Evolutionary conservation across 2,329 filamentous ascomycete species (phyloP).

Genomic region (Cladorrhinum sp.): DNA sequence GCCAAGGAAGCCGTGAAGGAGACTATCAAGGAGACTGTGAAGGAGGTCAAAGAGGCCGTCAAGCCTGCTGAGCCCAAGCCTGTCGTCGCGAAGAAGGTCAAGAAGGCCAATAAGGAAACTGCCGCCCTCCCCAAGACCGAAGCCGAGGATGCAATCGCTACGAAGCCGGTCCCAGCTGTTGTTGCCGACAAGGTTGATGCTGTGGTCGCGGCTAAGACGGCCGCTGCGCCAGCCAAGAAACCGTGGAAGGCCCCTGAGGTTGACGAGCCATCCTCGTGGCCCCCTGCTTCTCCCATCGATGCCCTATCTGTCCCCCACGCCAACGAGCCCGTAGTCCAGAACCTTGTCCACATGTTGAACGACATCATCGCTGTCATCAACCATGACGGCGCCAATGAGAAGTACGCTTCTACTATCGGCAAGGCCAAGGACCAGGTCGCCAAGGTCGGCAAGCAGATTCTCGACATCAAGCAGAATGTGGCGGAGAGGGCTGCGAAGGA

Average conservation of each 20-base stretch:
- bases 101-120: conserved; percentile 26
- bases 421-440: conserved; percentile 83
- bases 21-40: conserved; percentile 15
- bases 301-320: conserved; percentile 72
- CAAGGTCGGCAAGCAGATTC: conserved; percentile 76
- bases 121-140: conserved; percentile 33
- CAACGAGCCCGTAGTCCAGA: conserved; percentile 83
- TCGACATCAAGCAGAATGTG: conserved; percentile 65
- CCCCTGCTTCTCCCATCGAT: conserved; percentile 69
- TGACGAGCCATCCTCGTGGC: conserved; percentile 62
- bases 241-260: conserved; percentile 57
- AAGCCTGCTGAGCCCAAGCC: conserved; percentile 27
- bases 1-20: conserved; percentile 22
- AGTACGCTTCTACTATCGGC: conserved; percentile 72
- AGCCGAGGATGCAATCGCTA: conserved; percentile 25
- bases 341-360: conserved; percentile 92
- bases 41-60: conserved; percentile 28
- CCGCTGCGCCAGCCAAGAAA: conserved; percentile 28
- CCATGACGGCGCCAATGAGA: conserved; percentile 72
- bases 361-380: conserved; percentile 93
- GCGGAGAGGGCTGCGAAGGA: conserved; percentile 71
- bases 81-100: conserved; percentile 17
- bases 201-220: conserved; percentile 22
- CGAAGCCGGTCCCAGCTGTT: conserved; percentile 27
- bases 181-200: conserved; percentile 26